Evolutionary conservation across 2,329 filamentous ascomycete genomes (phyloP), one percentile per base, ranked within the genome.

Genomic region (Exophiala lecanii-corni): DNA sequence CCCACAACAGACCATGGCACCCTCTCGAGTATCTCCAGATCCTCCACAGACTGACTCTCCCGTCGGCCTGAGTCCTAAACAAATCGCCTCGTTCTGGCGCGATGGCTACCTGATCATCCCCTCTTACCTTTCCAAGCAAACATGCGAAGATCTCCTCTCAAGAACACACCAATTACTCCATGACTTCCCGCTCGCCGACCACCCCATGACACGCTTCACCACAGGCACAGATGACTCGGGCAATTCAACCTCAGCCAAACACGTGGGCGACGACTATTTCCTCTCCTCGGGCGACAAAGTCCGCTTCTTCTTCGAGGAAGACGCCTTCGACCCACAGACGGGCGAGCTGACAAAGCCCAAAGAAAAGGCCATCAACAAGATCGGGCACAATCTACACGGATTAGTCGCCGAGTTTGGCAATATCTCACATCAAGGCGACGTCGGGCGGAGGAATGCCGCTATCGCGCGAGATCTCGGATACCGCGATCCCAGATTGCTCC

Each of bases 241-340:
- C 34, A 76, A 82, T n/a, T 32, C 44, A 34, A 44, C 55, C 48
- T 57, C 55, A 16, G 54, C 54, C n/a, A 58, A 63, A 36, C 91
- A 97, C 67, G 86, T 96, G 9, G 89, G 91, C 50, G 92, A 97
- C 69, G 81, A 85, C 61, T 98, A 98, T 74, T 97, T 98, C 69
- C 79, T 97, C 2, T 76, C 74, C 1, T 92, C 85, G 2, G 89
- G 88, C 49, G 86, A 97, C 72, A 91, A 96, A 68, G 73, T 97
- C 49, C 84, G 89, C 47, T 97, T 94, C 76, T 97, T 97, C 76
- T 94, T 97, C 66, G 91, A 97, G 67, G 88, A 94, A 66, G 89
- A 92, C 66, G 91, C 91, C 51, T 91, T 96, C 63, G 73, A 82
- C 57, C 55, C 70, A 7, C 58, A 66, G 0, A 62, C 64, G 0